Conservation (phyloP, 495 filamentous ascomycete genomes). For the Trichoderma asperelloides region DNA sequence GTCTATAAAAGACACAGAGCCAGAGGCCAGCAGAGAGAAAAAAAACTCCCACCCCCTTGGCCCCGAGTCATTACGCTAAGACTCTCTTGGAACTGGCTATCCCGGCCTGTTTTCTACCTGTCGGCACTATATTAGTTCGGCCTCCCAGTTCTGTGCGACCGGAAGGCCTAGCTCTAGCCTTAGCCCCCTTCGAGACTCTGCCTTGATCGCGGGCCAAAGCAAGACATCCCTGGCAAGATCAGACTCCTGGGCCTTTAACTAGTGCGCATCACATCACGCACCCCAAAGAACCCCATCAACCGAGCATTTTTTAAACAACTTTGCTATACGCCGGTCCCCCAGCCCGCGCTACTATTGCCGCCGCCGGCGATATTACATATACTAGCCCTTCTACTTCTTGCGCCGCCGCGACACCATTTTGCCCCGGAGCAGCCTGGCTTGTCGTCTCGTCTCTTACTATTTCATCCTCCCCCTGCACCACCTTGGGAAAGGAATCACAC, state of each 20-base stretch:
- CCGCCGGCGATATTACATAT: slow-evolving; percentile 8
- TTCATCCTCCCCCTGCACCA: not conserved
- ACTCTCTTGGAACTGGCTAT: not conserved
- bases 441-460: not conserved
- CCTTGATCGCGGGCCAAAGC: not conserved
- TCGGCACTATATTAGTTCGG: not conserved
- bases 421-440: slow-evolving; percentile 1
- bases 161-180: not conserved
- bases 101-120: not conserved
- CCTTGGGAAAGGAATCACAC: not conserved
- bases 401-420: slow-evolving; percentile 1
- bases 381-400: not conserved
- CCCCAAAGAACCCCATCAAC: not conserved
- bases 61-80: slow-evolving; percentile 4
- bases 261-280: slow-evolving; percentile 7
- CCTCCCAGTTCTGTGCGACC: not conserved
- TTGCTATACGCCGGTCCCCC: not conserved
- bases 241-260: slow-evolving; percentile 5
- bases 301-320: slow-evolving; percentile 1
- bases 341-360: slow-evolving; percentile 6
- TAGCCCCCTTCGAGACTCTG: not conserved
- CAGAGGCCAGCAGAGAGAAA: not conserved
- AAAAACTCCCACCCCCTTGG: not conserved
- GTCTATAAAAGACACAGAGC: not conserved
- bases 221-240: slow-evolving; percentile 6